Percentiles rank a stretch among this genome's conserved stretches.
Evolutionary conservation across 176 grass and related monocot species (phyloP).

Genomic region (Avena sativa): DNA sequence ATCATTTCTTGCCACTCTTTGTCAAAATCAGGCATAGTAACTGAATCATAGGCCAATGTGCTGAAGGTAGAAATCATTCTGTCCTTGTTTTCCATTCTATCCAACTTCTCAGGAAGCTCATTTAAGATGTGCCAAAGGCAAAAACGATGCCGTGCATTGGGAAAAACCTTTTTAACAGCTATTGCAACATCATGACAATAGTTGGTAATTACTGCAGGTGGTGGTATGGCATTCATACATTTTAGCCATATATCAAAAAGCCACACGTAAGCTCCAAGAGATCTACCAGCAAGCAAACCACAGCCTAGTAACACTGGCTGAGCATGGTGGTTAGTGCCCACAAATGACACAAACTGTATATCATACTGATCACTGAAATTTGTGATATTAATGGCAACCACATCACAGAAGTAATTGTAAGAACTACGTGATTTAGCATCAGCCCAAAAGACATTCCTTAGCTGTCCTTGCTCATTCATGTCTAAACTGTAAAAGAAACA

Average conservation of each 20-base stretch:
- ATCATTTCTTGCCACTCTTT: constrained; percentile 79
- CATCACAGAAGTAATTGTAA: constrained; percentile 77
- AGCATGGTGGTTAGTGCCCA: constrained; percentile 73
- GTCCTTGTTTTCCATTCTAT: constrained; percentile 59
- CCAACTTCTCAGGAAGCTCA: constrained; percentile 68
- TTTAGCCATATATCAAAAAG: constrained; percentile 77
- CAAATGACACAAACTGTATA: constrained; percentile 70
- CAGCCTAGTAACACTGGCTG: constrained; percentile 76
- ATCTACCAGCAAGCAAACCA: constrained; percentile 71
- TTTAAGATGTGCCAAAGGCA: constrained; percentile 77
- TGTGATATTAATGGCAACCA: constrained; percentile 67
- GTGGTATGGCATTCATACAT: constrained; percentile 76
- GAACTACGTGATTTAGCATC: constrained; percentile 79
- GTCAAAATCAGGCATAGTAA: constrained; percentile 69
- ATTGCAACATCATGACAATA: constrained; percentile 67
- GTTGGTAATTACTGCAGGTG: constrained; percentile 74
- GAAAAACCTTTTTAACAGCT: constrained; percentile 76
- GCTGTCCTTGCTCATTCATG: constrained; percentile 84
- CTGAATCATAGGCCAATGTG: constrained; percentile 66
- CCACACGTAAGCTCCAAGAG: constrained; percentile 72
- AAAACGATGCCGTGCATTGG: constrained; percentile 69
- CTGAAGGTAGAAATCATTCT: constrained; percentile 61
- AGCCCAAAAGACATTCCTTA: constrained; percentile 84
- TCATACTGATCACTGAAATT: constrained; percentile 73
- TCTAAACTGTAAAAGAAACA: constrained; percentile 82